Evolutionary conservation across 345 rosid genomes (phyloP).

Genomic region (Moringa oleifera): DNA sequence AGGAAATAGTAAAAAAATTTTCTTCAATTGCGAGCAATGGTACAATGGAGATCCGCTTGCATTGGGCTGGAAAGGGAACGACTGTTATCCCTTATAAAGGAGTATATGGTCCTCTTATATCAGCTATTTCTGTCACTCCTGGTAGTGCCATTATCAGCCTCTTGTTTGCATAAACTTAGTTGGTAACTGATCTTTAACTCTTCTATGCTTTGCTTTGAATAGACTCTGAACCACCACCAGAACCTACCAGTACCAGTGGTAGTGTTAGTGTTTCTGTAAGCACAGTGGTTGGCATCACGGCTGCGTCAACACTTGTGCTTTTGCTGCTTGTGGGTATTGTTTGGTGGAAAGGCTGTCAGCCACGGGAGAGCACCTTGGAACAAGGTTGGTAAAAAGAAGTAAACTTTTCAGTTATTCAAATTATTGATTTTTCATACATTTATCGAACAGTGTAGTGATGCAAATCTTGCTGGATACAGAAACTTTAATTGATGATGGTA

Average conservation of each 20-base stretch:
- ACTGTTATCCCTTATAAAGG: constrained; percentile 28
- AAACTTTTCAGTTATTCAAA: no score
- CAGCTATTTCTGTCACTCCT: constrained; percentile 43
- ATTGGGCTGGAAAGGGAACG: constrained; percentile 73
- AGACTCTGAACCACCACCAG: constrained; percentile 19
- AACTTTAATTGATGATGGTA: no score
- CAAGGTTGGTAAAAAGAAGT: constrained; percentile 21
- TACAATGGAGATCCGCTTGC: constrained; percentile 48
- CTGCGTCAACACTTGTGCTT: constrained; percentile 16
- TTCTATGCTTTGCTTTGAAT: no score
- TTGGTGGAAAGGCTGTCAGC: constrained; percentile 49
- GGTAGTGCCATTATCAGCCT: constrained; percentile 17
- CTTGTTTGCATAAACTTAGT: background rate
- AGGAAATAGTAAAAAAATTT: constrained; percentile 23
- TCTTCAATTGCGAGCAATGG: constrained; percentile 16
- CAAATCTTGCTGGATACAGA: background rate
- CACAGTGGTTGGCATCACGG: constrained; percentile 25
- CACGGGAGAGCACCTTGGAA: constrained; percentile 26
- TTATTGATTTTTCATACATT: no score
- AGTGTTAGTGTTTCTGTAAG: constrained; percentile 22
- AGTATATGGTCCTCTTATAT: constrained; percentile 57
- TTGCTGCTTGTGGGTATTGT: constrained; percentile 32
- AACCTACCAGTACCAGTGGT: constrained; percentile 12
- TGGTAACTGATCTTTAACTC: background rate
- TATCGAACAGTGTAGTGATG: no score